phyloP scores from a whole-genome alignment of 305 asterid genomes.

The Solanum chacoense region DNA sequence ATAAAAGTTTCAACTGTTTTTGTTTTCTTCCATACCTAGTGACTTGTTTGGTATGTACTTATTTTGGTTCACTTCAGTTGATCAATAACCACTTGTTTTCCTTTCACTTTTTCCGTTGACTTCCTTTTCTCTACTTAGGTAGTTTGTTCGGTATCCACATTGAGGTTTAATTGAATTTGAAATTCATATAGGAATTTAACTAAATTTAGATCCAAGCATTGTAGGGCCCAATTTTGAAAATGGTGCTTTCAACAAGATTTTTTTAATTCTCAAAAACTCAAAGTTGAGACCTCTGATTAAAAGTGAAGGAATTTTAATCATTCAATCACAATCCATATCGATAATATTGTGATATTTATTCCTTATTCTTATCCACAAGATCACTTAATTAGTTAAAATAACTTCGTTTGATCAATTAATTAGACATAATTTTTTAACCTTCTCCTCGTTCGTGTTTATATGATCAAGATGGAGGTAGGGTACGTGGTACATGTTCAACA shows the following conservation, averaged over 20 bases:
- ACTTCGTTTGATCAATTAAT: background rate
- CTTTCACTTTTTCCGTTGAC: background rate
- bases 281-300: fast-evolving
- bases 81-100: background rate
- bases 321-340: background rate
- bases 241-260: background rate
- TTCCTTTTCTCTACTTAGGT: background rate
- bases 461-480: background rate
- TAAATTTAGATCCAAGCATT: background rate
- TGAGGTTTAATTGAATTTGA: too few relatives aligned
- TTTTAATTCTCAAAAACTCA: background rate
- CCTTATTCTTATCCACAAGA: background rate
- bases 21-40: background rate
- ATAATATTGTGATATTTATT: background rate
- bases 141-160: background rate
- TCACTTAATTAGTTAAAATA: background rate
- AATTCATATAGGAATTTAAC: background rate
- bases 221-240: background rate
- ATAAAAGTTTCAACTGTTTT: background rate
- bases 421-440: background rate
- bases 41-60: background rate
- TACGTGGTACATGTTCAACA: background rate
- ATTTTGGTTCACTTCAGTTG: background rate
- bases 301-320: background rate
- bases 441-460: background rate